Percentiles rank a stretch among this genome's conserved stretches.
Conservation (phyloP, 73 alveolate species). For the Tetrahymena elliotti region DNA sequence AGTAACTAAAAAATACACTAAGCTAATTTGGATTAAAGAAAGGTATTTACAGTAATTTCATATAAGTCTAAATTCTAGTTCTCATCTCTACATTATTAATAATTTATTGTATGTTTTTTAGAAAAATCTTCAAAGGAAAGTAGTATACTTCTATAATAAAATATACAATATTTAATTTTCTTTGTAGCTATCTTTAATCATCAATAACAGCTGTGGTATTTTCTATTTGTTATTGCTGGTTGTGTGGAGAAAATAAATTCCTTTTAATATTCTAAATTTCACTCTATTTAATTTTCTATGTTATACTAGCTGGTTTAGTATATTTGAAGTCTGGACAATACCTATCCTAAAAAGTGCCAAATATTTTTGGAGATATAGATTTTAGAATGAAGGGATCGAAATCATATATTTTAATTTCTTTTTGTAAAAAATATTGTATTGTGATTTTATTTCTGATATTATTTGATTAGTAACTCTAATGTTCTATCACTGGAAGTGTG, state of each 20-base stretch:
- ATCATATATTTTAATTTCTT: background rate
- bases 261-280: background rate
- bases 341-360: background rate
- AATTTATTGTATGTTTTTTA: background rate
- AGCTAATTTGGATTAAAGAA: background rate
- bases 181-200: background rate
- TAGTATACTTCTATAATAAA: background rate
- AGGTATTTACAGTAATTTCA: background rate
- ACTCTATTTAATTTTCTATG: background rate
- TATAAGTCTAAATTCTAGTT: background rate
- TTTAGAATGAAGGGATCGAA: background rate
- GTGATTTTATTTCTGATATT: background rate
- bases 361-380: background rate
- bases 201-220: background rate
- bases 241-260: background rate
- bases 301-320: background rate
- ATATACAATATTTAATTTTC: background rate
- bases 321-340: background rate
- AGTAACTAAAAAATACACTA: background rate
- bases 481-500: background rate
- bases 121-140: background rate
- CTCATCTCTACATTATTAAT: background rate
- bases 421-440: background rate
- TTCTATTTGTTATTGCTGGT: background rate
- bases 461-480: background rate